Evolutionary conservation across 257 asterid genomes (phyloP).

Genomic region (Solanum virginianum): DNA sequence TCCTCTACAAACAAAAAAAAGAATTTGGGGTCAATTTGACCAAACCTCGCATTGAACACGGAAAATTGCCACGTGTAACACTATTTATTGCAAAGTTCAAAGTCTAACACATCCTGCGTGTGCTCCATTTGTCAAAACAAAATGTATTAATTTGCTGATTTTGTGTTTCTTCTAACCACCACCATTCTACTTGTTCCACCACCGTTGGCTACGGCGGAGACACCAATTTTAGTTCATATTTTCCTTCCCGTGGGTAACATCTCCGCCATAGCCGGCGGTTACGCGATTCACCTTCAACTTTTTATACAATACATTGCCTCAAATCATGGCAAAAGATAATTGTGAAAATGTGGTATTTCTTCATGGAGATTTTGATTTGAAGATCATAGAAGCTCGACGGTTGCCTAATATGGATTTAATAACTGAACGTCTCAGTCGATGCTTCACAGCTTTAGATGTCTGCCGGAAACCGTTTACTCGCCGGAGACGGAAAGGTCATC

Average conservation of each 20-base stretch:
- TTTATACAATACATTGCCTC: background rate
- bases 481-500: conserved; percentile 9
- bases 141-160: background rate
- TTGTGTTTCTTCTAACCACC: background rate
- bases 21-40: background rate
- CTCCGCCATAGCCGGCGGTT: background rate
- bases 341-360: conserved; percentile 21
- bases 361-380: conserved; percentile 84
- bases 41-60: background rate
- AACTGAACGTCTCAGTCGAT: conserved; percentile 62
- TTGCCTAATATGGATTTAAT: conserved; percentile 87
- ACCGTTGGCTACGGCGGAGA: conserved; percentile 5
- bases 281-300: background rate
- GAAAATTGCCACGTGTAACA: background rate
- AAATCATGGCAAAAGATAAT: conserved; percentile 32
- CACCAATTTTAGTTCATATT: background rate
- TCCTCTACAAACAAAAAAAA: background rate
- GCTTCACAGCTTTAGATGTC: conserved; percentile 35
- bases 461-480: conserved; percentile 35
- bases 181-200: background rate
- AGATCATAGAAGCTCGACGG: conserved; percentile 64
- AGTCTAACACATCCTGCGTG: background rate
- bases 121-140: background rate
- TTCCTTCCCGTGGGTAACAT: background rate
- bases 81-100: background rate